phyloP scores from a whole-genome alignment of 345 rosid species.

The Cardamine resedifolia region DNA sequence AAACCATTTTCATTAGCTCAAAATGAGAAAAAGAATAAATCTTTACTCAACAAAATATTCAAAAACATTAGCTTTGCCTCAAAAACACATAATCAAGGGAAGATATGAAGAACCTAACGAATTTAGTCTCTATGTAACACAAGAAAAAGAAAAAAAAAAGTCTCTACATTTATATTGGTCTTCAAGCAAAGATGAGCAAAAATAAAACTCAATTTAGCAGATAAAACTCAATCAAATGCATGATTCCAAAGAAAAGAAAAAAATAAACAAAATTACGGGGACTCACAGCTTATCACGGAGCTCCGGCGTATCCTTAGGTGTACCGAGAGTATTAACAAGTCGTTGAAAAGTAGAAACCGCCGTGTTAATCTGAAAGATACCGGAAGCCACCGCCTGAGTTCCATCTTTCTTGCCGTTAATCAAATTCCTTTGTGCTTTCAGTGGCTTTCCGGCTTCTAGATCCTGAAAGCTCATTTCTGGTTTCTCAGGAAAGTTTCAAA shows the following conservation, averaged over 20 bases:
- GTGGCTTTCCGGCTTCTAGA: slow-evolving; percentile 67
- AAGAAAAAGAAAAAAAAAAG: no score
- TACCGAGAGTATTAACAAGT: slow-evolving; percentile 85
- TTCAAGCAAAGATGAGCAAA: no score
- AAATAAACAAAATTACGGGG: neutral
- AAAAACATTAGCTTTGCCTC: neutral
- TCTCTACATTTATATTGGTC: neutral
- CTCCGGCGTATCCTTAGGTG: slow-evolving; percentile 87
- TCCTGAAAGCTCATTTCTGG: slow-evolving; percentile 85
- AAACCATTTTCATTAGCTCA: neutral
- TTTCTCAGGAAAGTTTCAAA: neutral
- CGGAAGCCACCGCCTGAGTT: slow-evolving; percentile 84
- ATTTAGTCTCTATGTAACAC: neutral
- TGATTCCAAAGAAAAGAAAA: neutral
- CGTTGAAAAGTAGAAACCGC: slow-evolving; percentile 83
- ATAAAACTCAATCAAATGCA: neutral
- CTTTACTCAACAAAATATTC: neutral
- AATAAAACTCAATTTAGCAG: neutral
- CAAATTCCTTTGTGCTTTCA: slow-evolving; percentile 45
- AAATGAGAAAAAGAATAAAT: neutral
- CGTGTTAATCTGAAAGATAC: slow-evolving; percentile 90
- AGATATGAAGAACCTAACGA: no score
- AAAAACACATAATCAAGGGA: no score
- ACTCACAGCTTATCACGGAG: slow-evolving; percentile 93
- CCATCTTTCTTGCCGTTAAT: slow-evolving; percentile 53